Base-by-base conservation (phyloP, 257 asterid species). In the Linaria vulgaris region DNA sequence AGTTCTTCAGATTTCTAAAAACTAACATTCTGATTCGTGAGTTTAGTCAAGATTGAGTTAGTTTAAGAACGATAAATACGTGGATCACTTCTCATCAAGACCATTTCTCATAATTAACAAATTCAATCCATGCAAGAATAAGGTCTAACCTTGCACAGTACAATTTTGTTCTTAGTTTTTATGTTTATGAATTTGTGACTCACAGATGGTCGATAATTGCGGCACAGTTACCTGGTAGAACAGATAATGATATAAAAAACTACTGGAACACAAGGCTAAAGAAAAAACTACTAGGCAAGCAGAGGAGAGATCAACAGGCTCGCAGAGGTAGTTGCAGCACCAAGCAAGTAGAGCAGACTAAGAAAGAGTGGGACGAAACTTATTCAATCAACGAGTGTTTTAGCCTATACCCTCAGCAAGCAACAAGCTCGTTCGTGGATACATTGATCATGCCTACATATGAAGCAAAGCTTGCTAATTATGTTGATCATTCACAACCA, bases 261-360 rank as follows among this genome's bases (percentile, higher is more conserved):
- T 70, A 70, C 52, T 70, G 75, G 75, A 70, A 70, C 49, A 70
- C 75, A 20, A 70, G 60, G 44, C 64, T 70, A 47, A 63, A 70
- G 75, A 70, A 63, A 44, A 70, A 70, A 64, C 66, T 70, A 24
- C 5, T 70, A 56, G 75, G 70, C 61, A 70, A 48, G 59, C 70
- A 70, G 47, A 56, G 70, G 14, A 63, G 63, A 25, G 75, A 63
- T 9, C 62, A 43, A 22, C 64, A 69, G 48, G 63, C 58, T 41
- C 38, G 61, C 1, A 41, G 64, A 12, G 59, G 52, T n/a, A 59
- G n/a, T 27, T 27, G 34, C 34, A 27, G 34, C 34, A 27, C 34
- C 31, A 68, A 59, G 45, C 64, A 31, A 25, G 43, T 51, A n/a
- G 38, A 57, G 49, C 22, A 24, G 17, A 57, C 63, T 23, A 57